A percentile compares a stretch with the other conserved stretches of the same genome.
Conservation (phyloP, 163 green algal species). For the Volvox carteri region DNA sequence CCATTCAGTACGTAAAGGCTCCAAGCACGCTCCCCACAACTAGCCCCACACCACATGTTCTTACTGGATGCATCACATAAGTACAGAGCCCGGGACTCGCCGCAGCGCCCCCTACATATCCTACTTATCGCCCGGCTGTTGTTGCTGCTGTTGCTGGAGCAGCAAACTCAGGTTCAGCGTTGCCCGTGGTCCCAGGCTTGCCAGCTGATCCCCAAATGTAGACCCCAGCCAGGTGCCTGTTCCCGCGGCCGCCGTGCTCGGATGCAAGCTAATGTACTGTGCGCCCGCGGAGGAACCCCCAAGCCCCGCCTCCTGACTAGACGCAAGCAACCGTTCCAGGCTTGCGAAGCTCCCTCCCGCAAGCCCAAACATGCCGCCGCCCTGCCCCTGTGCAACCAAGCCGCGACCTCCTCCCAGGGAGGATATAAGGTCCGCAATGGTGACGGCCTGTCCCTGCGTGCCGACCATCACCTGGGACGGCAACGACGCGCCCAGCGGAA, state of each 20-base stretch:
- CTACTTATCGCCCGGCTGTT: conserved; percentile 30
- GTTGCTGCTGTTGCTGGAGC: conserved; percentile 14
- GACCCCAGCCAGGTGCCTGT: background rate
- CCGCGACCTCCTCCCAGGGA: background rate
- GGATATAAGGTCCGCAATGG: background rate
- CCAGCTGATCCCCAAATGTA: conserved; percentile 20
- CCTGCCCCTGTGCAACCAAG: background rate
- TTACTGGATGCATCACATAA: background rate
- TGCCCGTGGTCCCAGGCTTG: background rate
- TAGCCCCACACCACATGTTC: background rate
- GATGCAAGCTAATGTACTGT: conserved; percentile 19
- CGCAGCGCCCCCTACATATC: background rate
- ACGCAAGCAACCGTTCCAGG: background rate
- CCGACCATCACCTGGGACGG: background rate
- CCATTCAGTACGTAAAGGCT: background rate
- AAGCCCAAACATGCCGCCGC: background rate
- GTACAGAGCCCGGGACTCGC: background rate
- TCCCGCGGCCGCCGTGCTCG: background rate
- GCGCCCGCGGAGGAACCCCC: background rate
- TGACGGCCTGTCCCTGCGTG: background rate
- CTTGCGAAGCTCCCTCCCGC: background rate
- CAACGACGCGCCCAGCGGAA: background rate
- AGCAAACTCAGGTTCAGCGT: conserved; percentile 15
- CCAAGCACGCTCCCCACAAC: background rate
- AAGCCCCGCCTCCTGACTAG: background rate